phyloP scores from a whole-genome alignment of 2,329 filamentous ascomycete genomes.

The Coleophoma crateriformis region DNA sequence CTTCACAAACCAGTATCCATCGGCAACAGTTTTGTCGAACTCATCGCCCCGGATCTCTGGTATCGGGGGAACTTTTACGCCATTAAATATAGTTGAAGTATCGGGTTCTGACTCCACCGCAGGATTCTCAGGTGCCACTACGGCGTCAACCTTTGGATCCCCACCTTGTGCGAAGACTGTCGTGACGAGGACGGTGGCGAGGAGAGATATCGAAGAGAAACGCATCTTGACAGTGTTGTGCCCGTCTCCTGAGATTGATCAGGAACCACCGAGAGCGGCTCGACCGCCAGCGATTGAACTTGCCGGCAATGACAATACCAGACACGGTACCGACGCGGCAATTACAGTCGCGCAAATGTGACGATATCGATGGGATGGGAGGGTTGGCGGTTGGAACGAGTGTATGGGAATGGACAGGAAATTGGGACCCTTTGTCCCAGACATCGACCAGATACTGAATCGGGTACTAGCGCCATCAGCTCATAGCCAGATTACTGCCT shows the following conservation, averaged over 20 bases:
- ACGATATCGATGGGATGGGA: no score
- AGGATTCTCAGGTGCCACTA: conserved; percentile 21
- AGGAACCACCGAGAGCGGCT: neutral
- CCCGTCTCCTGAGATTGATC: conserved; percentile 12
- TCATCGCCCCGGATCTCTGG: conserved; percentile 39
- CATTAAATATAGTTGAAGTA: conserved; percentile 42
- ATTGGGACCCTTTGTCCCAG: conserved; percentile 2
- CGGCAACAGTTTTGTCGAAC: conserved; percentile 28
- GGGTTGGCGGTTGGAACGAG: no score
- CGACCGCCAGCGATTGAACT: no score
- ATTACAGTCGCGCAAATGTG: no score
- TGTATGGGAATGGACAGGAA: no score
- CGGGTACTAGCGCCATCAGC: conserved; percentile 3
- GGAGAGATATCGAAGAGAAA: conserved; percentile 19
- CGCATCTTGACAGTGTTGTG: conserved; percentile 20
- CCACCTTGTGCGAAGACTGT: conserved; percentile 14
- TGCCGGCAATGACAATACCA: no score
- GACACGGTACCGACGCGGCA: no score
- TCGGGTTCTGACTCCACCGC: conserved; percentile 13
- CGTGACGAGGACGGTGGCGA: conserved; percentile 19
- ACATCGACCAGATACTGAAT: conserved; percentile 1
- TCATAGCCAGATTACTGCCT: neutral
- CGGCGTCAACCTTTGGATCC: conserved; percentile 13
- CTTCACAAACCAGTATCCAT: conserved; percentile 29
- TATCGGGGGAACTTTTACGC: conserved; percentile 42